phyloP scores from a whole-genome alignment of 441 rosid species.

The Kokia cookei region DNA sequence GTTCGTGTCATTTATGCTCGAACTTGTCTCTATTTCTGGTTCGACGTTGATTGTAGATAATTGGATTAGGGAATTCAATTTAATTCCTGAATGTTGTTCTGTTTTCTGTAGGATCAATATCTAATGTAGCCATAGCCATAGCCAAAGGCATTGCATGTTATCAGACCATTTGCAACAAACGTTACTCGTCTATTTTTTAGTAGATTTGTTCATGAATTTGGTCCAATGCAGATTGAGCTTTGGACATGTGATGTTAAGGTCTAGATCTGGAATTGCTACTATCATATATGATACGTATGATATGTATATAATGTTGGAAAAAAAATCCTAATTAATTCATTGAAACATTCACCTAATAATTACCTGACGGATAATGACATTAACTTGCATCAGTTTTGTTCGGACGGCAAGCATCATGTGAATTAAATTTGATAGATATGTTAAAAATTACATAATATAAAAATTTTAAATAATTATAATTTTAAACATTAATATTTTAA shows the following conservation, averaged over 20 bases:
- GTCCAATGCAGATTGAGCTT: not conserved
- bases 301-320: too few relatives aligned
- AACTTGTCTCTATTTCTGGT: constrained; percentile 79
- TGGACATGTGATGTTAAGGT: not conserved
- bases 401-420: too few relatives aligned
- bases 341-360: too few relatives aligned
- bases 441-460: too few relatives aligned
- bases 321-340: too few relatives aligned
- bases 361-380: too few relatives aligned
- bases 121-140: not conserved
- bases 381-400: too few relatives aligned
- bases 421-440: too few relatives aligned
- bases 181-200: not conserved
- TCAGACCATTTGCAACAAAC: not conserved
- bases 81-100: not conserved
- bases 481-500: too few relatives aligned
- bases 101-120: not conserved
- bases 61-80: not conserved
- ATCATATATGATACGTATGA: too few relatives aligned
- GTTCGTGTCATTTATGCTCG: constrained; percentile 82
- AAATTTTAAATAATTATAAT: too few relatives aligned
- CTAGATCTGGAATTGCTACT: too few relatives aligned
- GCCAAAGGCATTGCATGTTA: not conserved
- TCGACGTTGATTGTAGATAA: constrained; percentile 46
- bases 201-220: not conserved